These are phyloP conservation scores for Globisporangium nagaii DNA, from an alignment of 352 stramenopile genomes.

Conservation along the genomic window DNA sequence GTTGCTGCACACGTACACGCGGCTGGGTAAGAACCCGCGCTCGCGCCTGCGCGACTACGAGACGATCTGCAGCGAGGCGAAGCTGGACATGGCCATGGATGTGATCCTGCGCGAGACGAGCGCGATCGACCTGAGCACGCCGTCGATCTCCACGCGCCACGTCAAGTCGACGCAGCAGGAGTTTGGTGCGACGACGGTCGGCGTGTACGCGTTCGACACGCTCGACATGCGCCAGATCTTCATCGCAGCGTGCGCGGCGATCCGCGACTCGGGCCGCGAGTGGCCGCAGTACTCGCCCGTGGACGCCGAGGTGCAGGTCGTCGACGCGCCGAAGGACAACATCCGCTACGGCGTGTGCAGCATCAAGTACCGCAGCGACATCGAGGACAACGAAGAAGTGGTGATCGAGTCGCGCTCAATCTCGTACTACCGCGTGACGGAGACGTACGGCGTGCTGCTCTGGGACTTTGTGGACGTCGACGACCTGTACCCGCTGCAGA, in stretches of 20 bases:
- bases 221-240: conserved; percentile 41
- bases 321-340: conserved; percentile 32
- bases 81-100: conserved; percentile 45
- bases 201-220: conserved; percentile 44
- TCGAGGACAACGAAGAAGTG: conserved; percentile 12
- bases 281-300: conserved; percentile 39
- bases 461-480: conserved; percentile 36
- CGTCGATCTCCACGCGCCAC: conserved; percentile 29
- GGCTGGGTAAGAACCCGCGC: conserved; percentile 25
- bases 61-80: conserved; percentile 31
- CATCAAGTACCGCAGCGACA: conserved; percentile 26
- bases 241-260: conserved; percentile 28
- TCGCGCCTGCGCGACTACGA: conserved; percentile 41
- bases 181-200: conserved; percentile 41
- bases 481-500: conserved; percentile 20
- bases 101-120: conserved; percentile 47
- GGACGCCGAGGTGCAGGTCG: conserved; percentile 19
- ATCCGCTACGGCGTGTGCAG: conserved; percentile 38
- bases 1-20: conserved; percentile 55
- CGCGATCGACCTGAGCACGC: conserved; percentile 22
- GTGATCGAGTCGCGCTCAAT: conserved; percentile 24
- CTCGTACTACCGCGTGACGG: conserved; percentile 23
- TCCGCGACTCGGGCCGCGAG: conserved; percentile 32
- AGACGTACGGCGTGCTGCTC: conserved; percentile 20
- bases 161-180: conserved; percentile 20